Evolutionary conservation across 31 red algal species (phyloP).

Genomic region (Endocladia muricata): DNA sequence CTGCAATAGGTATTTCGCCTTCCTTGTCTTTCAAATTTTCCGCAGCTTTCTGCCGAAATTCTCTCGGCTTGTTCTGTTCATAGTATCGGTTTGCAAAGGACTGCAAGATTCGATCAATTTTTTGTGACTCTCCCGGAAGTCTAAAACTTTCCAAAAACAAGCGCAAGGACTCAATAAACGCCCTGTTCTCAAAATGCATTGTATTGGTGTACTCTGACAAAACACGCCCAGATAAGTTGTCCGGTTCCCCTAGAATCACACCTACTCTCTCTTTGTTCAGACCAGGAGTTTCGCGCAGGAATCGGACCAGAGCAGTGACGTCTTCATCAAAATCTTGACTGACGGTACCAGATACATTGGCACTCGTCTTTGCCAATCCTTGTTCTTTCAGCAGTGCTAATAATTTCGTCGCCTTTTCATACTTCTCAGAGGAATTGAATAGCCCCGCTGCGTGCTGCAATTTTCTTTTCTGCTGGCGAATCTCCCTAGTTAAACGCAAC

Average conservation of each 20-base stretch:
- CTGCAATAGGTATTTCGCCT: not conserved
- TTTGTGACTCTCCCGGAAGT: conserved; percentile 97
- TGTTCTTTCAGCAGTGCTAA: conserved; percentile 40
- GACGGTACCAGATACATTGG: conserved; percentile 15
- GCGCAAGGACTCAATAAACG: conserved; percentile 80
- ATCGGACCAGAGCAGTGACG: conserved; percentile 64
- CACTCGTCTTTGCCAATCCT: conserved; percentile 7
- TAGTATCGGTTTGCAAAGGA: conserved; percentile 87
- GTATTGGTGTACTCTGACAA: conserved; percentile 68
- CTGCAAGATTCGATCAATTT: conserved; percentile 98
- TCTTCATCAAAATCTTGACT: conserved; percentile 53
- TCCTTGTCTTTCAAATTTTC: not conserved
- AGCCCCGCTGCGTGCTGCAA: conserved; percentile 38
- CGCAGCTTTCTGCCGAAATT: not conserved
- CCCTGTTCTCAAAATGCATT: conserved; percentile 68
- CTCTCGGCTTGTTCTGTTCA: conserved; percentile 11
- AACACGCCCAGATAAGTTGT: conserved; percentile 66
- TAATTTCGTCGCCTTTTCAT: conserved; percentile 44
- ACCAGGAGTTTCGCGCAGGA: conserved; percentile 83
- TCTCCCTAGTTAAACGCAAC: conserved; percentile 9
- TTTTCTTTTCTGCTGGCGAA: conserved; percentile 40
- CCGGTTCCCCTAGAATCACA: conserved; percentile 84
- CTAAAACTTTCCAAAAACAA: conserved; percentile 96
- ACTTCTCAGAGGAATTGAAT: conserved; percentile 63
- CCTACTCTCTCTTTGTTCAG: conserved; percentile 88